Evolutionary conservation across 495 filamentous ascomycete species (phyloP).

Genomic region (Cryomyces antarcticus): DNA sequence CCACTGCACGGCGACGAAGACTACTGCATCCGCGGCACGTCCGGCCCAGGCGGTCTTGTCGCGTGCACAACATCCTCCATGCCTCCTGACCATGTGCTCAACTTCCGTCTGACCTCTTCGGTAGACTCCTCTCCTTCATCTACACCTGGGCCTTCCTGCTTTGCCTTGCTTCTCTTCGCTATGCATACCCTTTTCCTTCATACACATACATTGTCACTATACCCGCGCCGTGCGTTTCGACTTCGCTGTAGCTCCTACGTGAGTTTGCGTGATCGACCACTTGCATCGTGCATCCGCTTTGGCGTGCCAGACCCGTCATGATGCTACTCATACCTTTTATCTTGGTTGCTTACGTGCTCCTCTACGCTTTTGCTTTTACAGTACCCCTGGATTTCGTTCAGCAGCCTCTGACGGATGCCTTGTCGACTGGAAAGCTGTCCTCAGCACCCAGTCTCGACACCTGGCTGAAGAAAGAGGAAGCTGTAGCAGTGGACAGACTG

Average conservation of each 20-base stretch:
- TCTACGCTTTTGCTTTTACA: conserved; percentile 6
- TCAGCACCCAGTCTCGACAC: conserved; percentile 2
- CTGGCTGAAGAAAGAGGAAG: conserved; percentile 13
- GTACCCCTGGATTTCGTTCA: conserved; percentile 1
- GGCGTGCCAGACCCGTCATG: conserved; percentile 12
- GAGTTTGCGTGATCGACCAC: not conserved
- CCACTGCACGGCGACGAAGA: too few species aligned
- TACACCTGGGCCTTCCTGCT: not conserved
- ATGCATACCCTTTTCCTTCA: not conserved
- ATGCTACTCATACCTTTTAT: conserved; percentile 4
- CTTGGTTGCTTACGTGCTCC: conserved; percentile 3
- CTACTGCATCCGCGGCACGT: too few species aligned
- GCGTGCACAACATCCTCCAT: too few species aligned
- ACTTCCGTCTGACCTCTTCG: too few species aligned
- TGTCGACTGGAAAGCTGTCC: not conserved
- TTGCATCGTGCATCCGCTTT: not conserved
- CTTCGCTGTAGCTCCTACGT: not conserved
- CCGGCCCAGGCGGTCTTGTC: too few species aligned
- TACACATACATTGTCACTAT: not conserved
- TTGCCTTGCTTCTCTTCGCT: not conserved
- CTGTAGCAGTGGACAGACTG: conserved; percentile 12
- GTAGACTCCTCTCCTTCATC: too few species aligned
- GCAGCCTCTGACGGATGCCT: not conserved
- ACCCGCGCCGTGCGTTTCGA: not conserved
- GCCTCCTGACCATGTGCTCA: too few species aligned